phyloP scores from a whole-genome alignment of 2,329 filamentous ascomycete species.

The Cryphonectria carpinicola region DNA sequence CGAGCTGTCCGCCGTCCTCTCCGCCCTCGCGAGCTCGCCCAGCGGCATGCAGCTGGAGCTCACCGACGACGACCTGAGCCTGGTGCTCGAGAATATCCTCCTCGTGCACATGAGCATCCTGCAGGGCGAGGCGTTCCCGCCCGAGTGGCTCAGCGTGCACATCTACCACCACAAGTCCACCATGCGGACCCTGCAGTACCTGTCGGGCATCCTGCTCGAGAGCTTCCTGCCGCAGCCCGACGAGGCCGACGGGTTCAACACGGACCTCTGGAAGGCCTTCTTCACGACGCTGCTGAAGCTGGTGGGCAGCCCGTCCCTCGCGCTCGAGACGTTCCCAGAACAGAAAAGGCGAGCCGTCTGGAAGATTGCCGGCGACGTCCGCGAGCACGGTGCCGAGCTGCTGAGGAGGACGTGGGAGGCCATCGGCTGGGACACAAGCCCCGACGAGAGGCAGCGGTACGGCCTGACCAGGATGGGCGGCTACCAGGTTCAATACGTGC shows the following conservation, averaged over 20 bases:
- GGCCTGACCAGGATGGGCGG: slow-evolving; percentile 85
- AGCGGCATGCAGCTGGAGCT: slow-evolving; percentile 77
- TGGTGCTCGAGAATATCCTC: slow-evolving; percentile 77
- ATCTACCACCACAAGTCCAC: slow-evolving; percentile 92
- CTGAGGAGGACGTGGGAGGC: slow-evolving; percentile 88
- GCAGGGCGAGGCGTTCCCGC: slow-evolving; percentile 85
- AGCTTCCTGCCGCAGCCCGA: slow-evolving; percentile 86
- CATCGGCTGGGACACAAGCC: slow-evolving; percentile 91
- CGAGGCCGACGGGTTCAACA: slow-evolving; percentile 89
- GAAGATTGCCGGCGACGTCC: slow-evolving; percentile 97
- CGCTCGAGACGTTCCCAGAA: slow-evolving; percentile 93
- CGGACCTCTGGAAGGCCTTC: slow-evolving; percentile 90
- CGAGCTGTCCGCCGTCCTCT: slow-evolving; percentile 86
- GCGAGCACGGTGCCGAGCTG: slow-evolving; percentile 87
- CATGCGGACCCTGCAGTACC: slow-evolving; percentile 81
- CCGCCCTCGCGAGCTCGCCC: slow-evolving; percentile 76
- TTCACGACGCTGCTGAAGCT: slow-evolving; percentile 88
- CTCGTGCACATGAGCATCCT: slow-evolving; percentile 89
- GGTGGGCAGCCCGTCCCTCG: slow-evolving; percentile 84
- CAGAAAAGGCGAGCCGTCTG: slow-evolving; percentile 95
- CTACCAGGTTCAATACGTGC: slow-evolving; percentile 98
- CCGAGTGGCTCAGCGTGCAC: slow-evolving; percentile 87
- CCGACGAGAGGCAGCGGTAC: slow-evolving; percentile 78
- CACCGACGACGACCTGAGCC: slow-evolving; percentile 72
- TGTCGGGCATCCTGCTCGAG: slow-evolving; percentile 79